Evolutionary conservation across 179 eudicot genomes (phyloP), one percentile per base, ranked within the genome.

Genomic region (Corrigiola litoralis): DNA sequence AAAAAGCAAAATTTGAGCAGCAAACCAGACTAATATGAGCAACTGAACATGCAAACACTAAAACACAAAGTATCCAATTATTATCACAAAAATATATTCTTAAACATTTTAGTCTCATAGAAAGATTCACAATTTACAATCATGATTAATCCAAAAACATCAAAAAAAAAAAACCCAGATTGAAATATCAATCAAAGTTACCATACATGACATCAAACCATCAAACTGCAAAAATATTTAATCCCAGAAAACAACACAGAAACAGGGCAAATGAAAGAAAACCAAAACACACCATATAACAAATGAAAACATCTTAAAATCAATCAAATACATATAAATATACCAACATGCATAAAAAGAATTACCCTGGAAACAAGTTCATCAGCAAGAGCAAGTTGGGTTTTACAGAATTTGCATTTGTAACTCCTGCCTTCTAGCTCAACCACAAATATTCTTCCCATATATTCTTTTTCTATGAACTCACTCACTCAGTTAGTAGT

Each of bases 321-420:
- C 9, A 65, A 40, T 2, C 2, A 58, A 6, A 4, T 41, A 29
- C 4, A 32, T 1, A 9, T 5, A 12, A 50, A 28, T 4, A 23
- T 3, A 6, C 1, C 34, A 9, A 8, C 8, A 49, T 6, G 4
- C 14, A 33, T 2, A 33, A 24, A n/a, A 6, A 34, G 25, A 24
- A 27, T 1, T 82, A 90, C 95, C 83, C 73, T 63, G 48, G 88
- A 84, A 33, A 81, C 82, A 66, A 88, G 79, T 56, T 88, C 84
- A 6, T 82, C 86, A 6, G 74, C 75, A 29, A 77, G 90, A 66
- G 92, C 90, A 52, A 90, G 80, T 1, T 78, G 82, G 63, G 90
- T 86, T 77, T 81, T 81, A 71, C 97, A 90, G 78, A 82, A 82
- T 76, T 88, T 88, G 95, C 97, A 90, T 67, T 70, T 80, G 80